Evolutionary conservation across 2,329 filamentous ascomycete genomes (phyloP).

Genomic region (Botrytis paeoniae): DNA sequence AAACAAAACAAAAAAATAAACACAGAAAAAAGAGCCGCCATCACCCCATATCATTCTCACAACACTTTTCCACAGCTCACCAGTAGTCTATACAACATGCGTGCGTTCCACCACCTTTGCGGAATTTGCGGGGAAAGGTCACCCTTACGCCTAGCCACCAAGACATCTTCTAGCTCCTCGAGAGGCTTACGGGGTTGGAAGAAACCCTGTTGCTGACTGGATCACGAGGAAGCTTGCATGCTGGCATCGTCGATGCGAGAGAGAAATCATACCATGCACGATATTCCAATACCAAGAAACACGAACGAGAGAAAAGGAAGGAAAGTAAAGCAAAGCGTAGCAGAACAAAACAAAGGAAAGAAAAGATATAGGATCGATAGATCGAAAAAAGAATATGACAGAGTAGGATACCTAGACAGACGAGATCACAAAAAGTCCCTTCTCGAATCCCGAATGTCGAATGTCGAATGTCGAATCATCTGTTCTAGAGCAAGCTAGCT

Average conservation of each 20-base stretch:
- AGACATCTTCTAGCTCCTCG: not conserved
- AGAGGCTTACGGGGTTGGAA: not conserved
- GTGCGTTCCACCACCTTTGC: not conserved
- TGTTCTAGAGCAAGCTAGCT: not conserved
- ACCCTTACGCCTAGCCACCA: not conserved
- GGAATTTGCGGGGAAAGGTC: conserved; percentile 1
- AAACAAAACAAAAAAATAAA: not conserved
- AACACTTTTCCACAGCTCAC: not conserved
- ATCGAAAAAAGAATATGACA: not conserved
- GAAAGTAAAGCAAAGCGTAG: not conserved
- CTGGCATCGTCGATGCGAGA: not conserved
- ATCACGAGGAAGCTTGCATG: not conserved
- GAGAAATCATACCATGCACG: not conserved
- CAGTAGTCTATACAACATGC: not conserved
- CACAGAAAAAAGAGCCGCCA: not conserved
- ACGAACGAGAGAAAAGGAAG: not conserved
- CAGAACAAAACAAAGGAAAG: not conserved
- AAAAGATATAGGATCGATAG: not conserved
- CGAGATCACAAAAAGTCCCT: not conserved
- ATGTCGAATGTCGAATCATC: not conserved
- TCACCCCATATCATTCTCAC: not conserved
- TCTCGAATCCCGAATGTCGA: not conserved
- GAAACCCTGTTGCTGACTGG: not conserved
- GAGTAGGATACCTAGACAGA: not conserved
- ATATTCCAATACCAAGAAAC: not conserved